phyloP scores from a whole-genome alignment of 352 stramenopile genomes.

The Phytophthora tubulina region DNA sequence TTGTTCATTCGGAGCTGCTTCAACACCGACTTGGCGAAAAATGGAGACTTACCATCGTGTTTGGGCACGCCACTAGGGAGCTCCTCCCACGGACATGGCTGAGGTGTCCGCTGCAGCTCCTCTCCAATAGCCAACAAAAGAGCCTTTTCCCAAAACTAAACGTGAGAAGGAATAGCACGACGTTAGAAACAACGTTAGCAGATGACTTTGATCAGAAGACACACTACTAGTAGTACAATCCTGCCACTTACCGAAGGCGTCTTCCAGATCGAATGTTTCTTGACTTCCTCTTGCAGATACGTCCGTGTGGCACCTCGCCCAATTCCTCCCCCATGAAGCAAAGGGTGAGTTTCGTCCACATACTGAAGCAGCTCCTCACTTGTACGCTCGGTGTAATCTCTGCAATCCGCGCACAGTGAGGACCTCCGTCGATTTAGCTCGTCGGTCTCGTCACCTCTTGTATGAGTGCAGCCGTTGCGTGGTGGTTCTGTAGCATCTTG shows the following conservation, averaged over 20 bases:
- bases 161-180: neutral
- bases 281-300: slow-evolving; percentile 88
- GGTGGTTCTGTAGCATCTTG: neutral
- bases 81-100: slow-evolving; percentile 83
- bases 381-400: slow-evolving; percentile 40
- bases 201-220: neutral
- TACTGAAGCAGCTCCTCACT: slow-evolving; percentile 49
- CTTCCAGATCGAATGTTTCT: slow-evolving; percentile 88
- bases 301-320: slow-evolving; percentile 65
- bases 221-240: neutral
- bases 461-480: slow-evolving; percentile 20
- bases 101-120: slow-evolving; percentile 82
- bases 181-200: neutral
- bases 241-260: slow-evolving; percentile 61
- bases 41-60: slow-evolving; percentile 49
- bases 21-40: neutral
- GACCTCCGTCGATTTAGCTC: slow-evolving; percentile 25
- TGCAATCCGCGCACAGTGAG: slow-evolving; percentile 33
- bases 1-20: neutral
- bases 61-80: slow-evolving; percentile 63
- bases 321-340: slow-evolving; percentile 47
- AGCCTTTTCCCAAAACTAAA: slow-evolving; percentile 90
- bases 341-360: slow-evolving; percentile 41
- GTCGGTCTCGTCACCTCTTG: slow-evolving; percentile 12
- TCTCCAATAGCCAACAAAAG: slow-evolving; percentile 84